phyloP scores from a whole-genome alignment of 371 early-diverging fungal genomes.

The Mucor indicus region DNA sequence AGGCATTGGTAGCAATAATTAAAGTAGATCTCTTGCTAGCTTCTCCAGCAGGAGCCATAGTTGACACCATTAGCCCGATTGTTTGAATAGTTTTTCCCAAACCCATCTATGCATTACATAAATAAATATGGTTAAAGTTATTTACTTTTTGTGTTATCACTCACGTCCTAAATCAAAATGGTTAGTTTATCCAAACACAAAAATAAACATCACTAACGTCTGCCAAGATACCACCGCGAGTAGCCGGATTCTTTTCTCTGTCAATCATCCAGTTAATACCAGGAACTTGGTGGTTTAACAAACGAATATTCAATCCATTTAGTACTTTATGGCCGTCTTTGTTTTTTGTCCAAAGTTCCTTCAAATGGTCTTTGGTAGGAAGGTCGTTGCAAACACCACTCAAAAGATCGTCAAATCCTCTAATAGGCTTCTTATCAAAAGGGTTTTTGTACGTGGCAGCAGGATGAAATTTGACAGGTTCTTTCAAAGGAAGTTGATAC shows the following conservation, averaged over 20 bases:
- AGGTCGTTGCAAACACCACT: too few species aligned
- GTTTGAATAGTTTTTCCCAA: constrained; percentile 90
- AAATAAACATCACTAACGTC: constrained; percentile 49
- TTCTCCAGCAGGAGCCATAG: constrained; percentile 2
- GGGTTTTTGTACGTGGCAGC: constrained; percentile 33
- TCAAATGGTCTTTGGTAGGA: not conserved
- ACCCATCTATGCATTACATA: constrained; percentile 58
- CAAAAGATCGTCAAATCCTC: not conserved
- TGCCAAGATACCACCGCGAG: constrained; percentile 73
- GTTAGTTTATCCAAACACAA: not conserved
- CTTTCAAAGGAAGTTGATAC: constrained; percentile 14
- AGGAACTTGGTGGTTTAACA: constrained; percentile 39
- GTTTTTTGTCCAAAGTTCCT: not conserved
- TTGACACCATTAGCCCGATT: constrained; percentile 67
- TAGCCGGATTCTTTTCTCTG: constrained; percentile 37
- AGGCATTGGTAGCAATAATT: too few species aligned
- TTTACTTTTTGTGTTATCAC: not conserved
- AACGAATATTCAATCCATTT: constrained; percentile 28
- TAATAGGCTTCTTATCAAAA: constrained; percentile 1
- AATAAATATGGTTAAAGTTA: not conserved
- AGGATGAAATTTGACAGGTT: constrained; percentile 42
- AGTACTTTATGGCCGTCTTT: not conserved
- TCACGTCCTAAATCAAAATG: constrained; percentile 26
- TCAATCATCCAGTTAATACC: constrained; percentile 51
- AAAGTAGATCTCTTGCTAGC: not conserved